Evolutionary conservation across 2,329 filamentous ascomycete species (phyloP).

Genomic region (Colletotrichum sp.): DNA sequence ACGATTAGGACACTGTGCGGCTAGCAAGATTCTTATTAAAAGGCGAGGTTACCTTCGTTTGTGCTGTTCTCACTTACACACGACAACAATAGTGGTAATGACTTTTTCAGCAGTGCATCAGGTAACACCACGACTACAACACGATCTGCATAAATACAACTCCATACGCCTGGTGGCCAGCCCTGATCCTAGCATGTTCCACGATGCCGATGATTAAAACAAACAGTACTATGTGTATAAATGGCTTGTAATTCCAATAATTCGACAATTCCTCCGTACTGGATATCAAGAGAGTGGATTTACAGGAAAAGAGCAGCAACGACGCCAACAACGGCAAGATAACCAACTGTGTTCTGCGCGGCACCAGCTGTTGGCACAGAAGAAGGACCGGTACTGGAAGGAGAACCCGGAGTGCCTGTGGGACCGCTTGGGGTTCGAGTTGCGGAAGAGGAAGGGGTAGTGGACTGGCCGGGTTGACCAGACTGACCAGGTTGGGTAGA

Average conservation of each 20-base stretch:
- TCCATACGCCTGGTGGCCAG: not conserved
- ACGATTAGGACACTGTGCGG: not conserved
- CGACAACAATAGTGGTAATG: not conserved
- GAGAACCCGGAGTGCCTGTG: constrained; percentile 10
- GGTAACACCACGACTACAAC: not conserved
- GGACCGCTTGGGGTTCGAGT: not conserved
- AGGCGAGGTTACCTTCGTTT: not conserved
- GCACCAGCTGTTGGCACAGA: constrained; percentile 31
- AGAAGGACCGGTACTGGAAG: constrained; percentile 15
- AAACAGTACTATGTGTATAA: not conserved
- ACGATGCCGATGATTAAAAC: not conserved
- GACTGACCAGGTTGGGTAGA: constrained; percentile 10
- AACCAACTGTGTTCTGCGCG: constrained; percentile 33
- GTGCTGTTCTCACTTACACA: not conserved
- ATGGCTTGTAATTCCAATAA: not conserved
- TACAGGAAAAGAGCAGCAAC: constrained; percentile 47
- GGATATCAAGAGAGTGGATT: constrained; percentile 6
- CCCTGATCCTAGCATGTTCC: not conserved
- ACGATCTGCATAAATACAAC: not conserved
- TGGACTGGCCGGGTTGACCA: not conserved
- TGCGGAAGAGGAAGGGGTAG: not conserved
- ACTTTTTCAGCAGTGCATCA: not conserved
- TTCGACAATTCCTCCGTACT: not conserved
- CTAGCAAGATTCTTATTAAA: not conserved
- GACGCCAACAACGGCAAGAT: constrained; percentile 41